Conservation (phyloP, 2,329 filamentous ascomycete species). For the Diaporthe humulicola region DNA sequence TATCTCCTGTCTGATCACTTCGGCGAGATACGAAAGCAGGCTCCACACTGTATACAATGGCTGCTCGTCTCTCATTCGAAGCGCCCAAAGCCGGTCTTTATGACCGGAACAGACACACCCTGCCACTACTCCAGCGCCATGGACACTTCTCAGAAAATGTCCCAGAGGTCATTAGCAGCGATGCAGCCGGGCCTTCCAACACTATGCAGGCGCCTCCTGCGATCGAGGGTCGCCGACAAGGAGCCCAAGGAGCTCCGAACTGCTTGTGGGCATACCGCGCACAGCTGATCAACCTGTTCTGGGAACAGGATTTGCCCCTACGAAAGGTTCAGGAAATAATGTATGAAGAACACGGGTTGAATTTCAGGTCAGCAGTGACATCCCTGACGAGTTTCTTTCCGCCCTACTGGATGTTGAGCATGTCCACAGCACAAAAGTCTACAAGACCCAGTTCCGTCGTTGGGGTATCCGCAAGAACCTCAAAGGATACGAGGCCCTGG, state of each 20-base stretch:
- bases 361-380: slow-evolving; percentile 13
- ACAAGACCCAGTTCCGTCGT: slow-evolving; percentile 22
- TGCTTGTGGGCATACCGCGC: neutral
- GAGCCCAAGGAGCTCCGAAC: neutral
- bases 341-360: slow-evolving; percentile 18
- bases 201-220: neutral
- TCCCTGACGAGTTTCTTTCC: neutral
- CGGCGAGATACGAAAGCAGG: neutral
- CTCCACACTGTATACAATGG: neutral
- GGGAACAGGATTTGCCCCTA: slow-evolving; percentile 21
- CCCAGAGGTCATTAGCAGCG: neutral
- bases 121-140: neutral
- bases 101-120: neutral
- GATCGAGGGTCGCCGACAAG: neutral
- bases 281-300: slow-evolving; percentile 22
- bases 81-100: neutral
- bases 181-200: neutral
- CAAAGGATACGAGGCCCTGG: slow-evolving; percentile 26
- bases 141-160: neutral
- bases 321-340: slow-evolving; percentile 19
- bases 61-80: neutral
- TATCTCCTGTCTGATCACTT: neutral
- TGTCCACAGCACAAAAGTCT: slow-evolving; percentile 23
- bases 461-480: slow-evolving; percentile 34
- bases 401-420: neutral